A percentile compares a stretch with the other conserved stretches of the same genome.
phyloP scores from a whole-genome alignment of 148 eudicot species.

The Persicaria tinctoria region DNA sequence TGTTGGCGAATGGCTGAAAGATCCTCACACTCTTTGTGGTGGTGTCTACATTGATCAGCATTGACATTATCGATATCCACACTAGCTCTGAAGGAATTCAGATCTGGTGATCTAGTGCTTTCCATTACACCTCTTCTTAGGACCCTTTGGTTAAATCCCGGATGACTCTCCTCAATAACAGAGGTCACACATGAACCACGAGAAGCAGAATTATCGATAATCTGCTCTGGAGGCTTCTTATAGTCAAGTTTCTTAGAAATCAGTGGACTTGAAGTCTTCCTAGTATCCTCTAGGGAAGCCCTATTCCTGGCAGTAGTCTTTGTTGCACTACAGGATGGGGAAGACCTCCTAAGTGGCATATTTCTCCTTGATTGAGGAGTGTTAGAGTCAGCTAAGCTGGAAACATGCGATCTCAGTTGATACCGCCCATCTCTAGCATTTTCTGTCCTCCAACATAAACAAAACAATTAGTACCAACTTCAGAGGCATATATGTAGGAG shows the following conservation, averaged over 20 bases:
- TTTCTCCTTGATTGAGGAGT: conserved; percentile 40
- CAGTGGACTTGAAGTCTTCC: conserved; percentile 43
- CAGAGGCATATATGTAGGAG: background rate
- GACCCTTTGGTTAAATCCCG: conserved; percentile 18
- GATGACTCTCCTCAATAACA: conserved; percentile 22
- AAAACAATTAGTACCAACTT: background rate
- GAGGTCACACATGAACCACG: conserved; percentile 25
- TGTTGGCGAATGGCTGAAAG: conserved; percentile 72
- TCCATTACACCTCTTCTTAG: conserved; percentile 19
- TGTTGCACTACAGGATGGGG: conserved; percentile 37
- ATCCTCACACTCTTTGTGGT: conserved; percentile 65
- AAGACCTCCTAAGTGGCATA: conserved; percentile 23
- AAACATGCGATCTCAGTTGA: conserved; percentile 35
- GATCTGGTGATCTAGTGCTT: conserved; percentile 26
- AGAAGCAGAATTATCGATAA: conserved; percentile 25
- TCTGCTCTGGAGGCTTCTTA: conserved; percentile 40
- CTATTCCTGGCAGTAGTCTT: conserved; percentile 46
- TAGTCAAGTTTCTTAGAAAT: conserved; percentile 52
- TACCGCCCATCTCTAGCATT: conserved; percentile 50
- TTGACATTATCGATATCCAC: conserved; percentile 32
- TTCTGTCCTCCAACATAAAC: conserved; percentile 31
- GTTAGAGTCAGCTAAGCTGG: conserved; percentile 26
- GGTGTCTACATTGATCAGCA: conserved; percentile 36
- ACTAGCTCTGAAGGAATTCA: conserved; percentile 30
- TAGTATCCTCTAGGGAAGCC: conserved; percentile 29